Percentiles rank a stretch among this genome's conserved stretches.
Evolutionary conservation across 2,329 filamentous ascomycete genomes (phyloP).

Genomic region (Clarireedia hainanense): DNA sequence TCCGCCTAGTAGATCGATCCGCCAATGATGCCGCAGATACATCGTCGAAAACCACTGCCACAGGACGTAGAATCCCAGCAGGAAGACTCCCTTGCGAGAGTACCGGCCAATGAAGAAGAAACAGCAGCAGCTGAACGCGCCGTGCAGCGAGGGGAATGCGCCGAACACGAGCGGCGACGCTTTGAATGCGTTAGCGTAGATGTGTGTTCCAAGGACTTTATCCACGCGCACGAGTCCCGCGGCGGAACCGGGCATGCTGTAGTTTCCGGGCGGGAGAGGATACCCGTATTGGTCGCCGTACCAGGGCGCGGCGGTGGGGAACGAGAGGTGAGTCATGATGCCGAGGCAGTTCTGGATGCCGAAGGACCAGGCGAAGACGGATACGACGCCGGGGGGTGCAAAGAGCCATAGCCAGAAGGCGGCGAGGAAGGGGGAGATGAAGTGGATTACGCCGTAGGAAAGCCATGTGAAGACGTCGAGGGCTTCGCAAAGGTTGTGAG

Average conservation of each 20-base stretch:
- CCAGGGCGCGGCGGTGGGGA: conserved; percentile 91
- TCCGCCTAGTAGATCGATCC: conserved; percentile 80
- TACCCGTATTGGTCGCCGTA: conserved; percentile 83
- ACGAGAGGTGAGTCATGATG: conserved; percentile 77
- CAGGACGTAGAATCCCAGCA: conserved; percentile 60
- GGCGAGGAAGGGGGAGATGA: conserved; percentile 72
- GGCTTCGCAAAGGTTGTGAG: conserved; percentile 45
- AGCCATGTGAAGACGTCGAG: conserved; percentile 51
- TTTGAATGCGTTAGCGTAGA: conserved; percentile 87
- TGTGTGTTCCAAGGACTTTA: conserved; percentile 74
- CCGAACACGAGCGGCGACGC: conserved; percentile 87
- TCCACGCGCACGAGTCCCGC: conserved; percentile 84
- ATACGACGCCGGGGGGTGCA: conserved; percentile 73
- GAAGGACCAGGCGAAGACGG: conserved; percentile 77
- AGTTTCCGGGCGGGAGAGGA: conserved; percentile 72
- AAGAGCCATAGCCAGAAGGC: conserved; percentile 78
- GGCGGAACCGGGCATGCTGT: conserved; percentile 81
- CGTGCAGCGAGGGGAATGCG: conserved; percentile 86
- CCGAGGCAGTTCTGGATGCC: conserved; percentile 87
- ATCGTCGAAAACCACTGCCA: conserved; percentile 98
- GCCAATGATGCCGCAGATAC: conserved; percentile 94
- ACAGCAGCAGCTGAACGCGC: conserved; percentile 86
- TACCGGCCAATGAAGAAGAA: conserved; percentile 61
- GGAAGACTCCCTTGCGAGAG: conserved; percentile 56
- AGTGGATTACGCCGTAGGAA: conserved; percentile 89